Evolutionary conservation across 2,329 filamentous ascomycete genomes (phyloP).

Genomic region (Paracamarosporium sp.): DNA sequence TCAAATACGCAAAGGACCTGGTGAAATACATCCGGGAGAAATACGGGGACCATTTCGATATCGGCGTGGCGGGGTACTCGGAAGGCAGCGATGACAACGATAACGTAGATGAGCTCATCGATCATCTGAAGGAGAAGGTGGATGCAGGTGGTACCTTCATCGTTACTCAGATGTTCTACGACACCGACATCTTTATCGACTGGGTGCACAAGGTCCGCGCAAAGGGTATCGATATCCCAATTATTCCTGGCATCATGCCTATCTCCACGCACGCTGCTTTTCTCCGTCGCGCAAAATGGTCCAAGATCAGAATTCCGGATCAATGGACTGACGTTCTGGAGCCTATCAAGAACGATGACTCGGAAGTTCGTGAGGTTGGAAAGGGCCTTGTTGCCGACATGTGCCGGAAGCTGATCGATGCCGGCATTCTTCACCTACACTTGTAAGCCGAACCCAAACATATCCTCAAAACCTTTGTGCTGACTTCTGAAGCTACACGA

Average conservation of each 20-base stretch:
- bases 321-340: conserved; percentile 84
- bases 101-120: conserved; percentile 81
- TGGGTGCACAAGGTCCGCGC: conserved; percentile 90
- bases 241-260: conserved; percentile 88
- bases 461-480: neutral
- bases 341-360: conserved; percentile 95
- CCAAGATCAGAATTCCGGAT: conserved; percentile 81
- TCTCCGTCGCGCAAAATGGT: conserved; percentile 87
- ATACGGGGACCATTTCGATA: conserved; percentile 92
- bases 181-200: conserved; percentile 89
- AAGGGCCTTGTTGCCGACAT: conserved; percentile 86
- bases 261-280: conserved; percentile 97
- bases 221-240: conserved; percentile 81
- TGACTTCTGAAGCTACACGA: conserved; percentile 73
- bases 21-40: conserved; percentile 80
- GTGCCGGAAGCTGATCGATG: conserved; percentile 83
- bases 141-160: conserved; percentile 93
- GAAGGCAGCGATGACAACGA: conserved; percentile 95
- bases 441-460: conserved; percentile 63
- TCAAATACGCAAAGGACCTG: conserved; percentile 90
- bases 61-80: conserved; percentile 95
- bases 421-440: conserved; percentile 86
- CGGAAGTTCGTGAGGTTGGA: conserved; percentile 87
- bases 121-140: conserved; percentile 96
- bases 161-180: conserved; percentile 99